A percentile compares a stretch with the other conserved stretches of the same genome.
phyloP scores from a whole-genome alignment of 2,329 filamentous ascomycete genomes.

The Aspergillus ochraceoroseus region DNA sequence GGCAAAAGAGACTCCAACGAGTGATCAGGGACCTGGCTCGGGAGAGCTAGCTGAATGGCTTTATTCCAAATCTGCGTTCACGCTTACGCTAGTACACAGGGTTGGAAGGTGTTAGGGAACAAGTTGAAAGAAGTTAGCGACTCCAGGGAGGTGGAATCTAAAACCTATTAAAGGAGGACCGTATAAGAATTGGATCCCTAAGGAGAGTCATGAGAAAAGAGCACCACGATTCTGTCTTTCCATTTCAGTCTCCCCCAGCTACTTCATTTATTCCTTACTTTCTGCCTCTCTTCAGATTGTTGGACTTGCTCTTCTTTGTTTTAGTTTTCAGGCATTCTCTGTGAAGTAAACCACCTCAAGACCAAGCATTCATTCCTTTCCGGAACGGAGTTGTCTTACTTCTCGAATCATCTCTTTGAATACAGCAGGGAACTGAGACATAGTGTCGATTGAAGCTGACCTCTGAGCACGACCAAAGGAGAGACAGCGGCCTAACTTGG shows the following conservation, averaged over 20 bases:
- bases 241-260: too few relatives aligned
- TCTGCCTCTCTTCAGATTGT: background rate
- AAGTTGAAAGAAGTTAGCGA: slow-evolving; percentile 10
- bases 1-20: slow-evolving; percentile 7
- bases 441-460: slow-evolving; percentile 3
- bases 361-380: slow-evolving; percentile 1
- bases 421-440: slow-evolving; percentile 14
- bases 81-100: slow-evolving; percentile 7
- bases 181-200: too few relatives aligned
- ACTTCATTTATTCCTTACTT: too few relatives aligned
- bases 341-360: slow-evolving; percentile 9
- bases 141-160: slow-evolving; percentile 8
- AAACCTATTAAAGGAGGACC: slow-evolving; percentile 10
- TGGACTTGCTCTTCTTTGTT: background rate
- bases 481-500: slow-evolving; percentile 3
- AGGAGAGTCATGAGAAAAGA: slow-evolving; percentile 2
- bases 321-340: background rate
- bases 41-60: slow-evolving; percentile 10
- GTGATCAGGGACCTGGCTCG: slow-evolving; percentile 13
- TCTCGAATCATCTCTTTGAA: slow-evolving; percentile 12
- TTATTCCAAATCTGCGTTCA: slow-evolving; percentile 11
- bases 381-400: slow-evolving; percentile 4
- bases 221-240: too few relatives aligned
- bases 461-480: background rate
- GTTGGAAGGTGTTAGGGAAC: slow-evolving; percentile 12